Base-by-base conservation (phyloP, 2,329 filamentous ascomycete genomes). In the Aspergillus sp. region DNA sequence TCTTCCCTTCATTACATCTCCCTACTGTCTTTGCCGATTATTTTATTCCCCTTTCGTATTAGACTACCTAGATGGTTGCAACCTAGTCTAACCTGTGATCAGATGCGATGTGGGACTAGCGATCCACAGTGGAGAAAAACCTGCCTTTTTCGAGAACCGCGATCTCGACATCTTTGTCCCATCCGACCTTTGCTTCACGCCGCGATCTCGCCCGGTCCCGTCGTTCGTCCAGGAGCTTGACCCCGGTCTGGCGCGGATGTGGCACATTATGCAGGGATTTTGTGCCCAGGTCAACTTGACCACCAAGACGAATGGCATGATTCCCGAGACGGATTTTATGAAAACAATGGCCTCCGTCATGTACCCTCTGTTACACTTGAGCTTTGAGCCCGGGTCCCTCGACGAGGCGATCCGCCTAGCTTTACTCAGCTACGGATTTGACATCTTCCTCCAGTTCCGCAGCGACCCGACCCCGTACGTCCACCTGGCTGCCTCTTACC, bases 341-440 rank as follows among this genome's bases (percentile, higher is more conserved):
- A 64, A 74, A 12, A 70, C 71, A 23, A 79, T 80, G 76, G 63
- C 67, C 2, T 74, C 78, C 15, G 69, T 77, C 28, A 76, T 77
- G 67, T 82, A 81, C 63, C 76, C 73, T 3, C 70, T 81, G 2
- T 63, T 81, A 17, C 49, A 69, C 36, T 74, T 75, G 70, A 52
- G 57, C 3, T 75, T 75, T 57, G 60, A 67, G 5, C 15, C 28
- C 2, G 66, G 64, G 12, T 72, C 73, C 1, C 50, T 65, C 5
- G 64, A 78, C 38, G 77, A 81, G 63, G 67, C 70, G 1, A 63
- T 81, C 10, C 76, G 78, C 2, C 69, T 78, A 8, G 77, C 78
- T 15, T 67, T 81, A 0, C 61, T 81, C 1, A 72, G 72, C 15
- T 80, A 78, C 54, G 70, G 70, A 4, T 72, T 67, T n/a, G 68